phyloP scores from a whole-genome alignment of 768 basidiomycete species.

The Termitomyces heimii region DNA sequence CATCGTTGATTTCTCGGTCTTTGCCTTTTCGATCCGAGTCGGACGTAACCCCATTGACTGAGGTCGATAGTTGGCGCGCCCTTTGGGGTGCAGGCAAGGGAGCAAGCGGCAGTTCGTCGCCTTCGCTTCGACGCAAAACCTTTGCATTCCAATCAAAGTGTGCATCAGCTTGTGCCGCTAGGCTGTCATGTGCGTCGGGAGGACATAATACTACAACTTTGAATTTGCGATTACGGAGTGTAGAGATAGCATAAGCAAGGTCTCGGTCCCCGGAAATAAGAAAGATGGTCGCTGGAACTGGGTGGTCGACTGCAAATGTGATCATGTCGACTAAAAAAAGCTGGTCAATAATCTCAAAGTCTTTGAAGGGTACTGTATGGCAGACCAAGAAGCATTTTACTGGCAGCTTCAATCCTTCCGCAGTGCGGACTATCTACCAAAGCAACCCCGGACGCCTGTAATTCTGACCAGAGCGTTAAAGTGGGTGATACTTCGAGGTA shows the following conservation, averaged over 20 bases:
- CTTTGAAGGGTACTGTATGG: background rate
- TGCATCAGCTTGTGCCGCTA: slow-evolving; percentile 41
- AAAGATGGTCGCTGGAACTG: slow-evolving; percentile 36
- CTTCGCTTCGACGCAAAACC: slow-evolving; percentile 23
- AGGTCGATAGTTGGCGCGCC: background rate
- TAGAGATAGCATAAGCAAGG: slow-evolving; percentile 37
- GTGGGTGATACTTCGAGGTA: slow-evolving; percentile 42
- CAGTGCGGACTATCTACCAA: slow-evolving; percentile 32
- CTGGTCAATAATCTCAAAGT: background rate
- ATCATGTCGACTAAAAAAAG: slow-evolving; percentile 18
- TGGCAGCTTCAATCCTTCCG: slow-evolving; percentile 33
- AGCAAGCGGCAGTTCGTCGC: background rate
- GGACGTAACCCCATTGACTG: background rate
- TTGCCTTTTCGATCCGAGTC: slow-evolving; percentile 3
- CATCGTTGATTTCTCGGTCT: background rate
- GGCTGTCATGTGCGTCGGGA: slow-evolving; percentile 25
- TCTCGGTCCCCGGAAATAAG: slow-evolving; percentile 42
- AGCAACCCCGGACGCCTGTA: slow-evolving; percentile 43
- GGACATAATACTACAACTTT: slow-evolving; percentile 35
- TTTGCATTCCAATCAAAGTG: slow-evolving; percentile 41
- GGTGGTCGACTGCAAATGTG: slow-evolving; percentile 34
- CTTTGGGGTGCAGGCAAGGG: slow-evolving; percentile 1
- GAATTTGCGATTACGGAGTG: slow-evolving; percentile 31
- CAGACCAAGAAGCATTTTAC: slow-evolving; percentile 47
- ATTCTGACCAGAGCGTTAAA: slow-evolving; percentile 29